phyloP scores from a whole-genome alignment of 2,329 filamentous ascomycete genomes.

The Incumbomyces delicatus region DNA sequence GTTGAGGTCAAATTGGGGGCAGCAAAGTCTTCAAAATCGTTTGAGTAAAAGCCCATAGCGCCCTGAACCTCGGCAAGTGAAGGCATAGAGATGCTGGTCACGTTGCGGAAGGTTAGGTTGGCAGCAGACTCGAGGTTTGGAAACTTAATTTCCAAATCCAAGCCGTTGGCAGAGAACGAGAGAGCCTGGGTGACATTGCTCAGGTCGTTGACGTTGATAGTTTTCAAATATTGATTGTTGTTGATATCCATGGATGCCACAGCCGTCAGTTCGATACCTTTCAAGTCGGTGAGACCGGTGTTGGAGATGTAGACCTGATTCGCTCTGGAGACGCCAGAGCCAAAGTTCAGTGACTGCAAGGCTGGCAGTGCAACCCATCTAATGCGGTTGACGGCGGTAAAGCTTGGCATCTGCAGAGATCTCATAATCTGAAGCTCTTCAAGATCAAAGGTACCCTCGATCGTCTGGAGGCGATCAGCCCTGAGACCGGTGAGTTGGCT shows the following conservation, averaged over 20 bases:
- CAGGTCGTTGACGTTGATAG: slow-evolving; percentile 64
- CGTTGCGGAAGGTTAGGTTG: slow-evolving; percentile 76
- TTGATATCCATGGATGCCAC: slow-evolving; percentile 68
- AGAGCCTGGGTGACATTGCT: slow-evolving; percentile 62
- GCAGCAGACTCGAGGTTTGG: slow-evolving; percentile 67
- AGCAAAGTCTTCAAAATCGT: slow-evolving; percentile 41
- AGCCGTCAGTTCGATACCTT: slow-evolving; percentile 69
- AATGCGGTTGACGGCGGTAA: slow-evolving; percentile 58
- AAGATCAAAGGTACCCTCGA: slow-evolving; percentile 63
- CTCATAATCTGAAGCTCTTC: slow-evolving; percentile 59
- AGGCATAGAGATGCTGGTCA: slow-evolving; percentile 63
- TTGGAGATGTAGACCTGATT: slow-evolving; percentile 67
- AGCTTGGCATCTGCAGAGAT: slow-evolving; percentile 54
- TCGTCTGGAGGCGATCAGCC: slow-evolving; percentile 51
- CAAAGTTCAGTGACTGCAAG: slow-evolving; percentile 51
- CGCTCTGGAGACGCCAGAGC: slow-evolving; percentile 57
- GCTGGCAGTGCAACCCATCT: slow-evolving; percentile 61
- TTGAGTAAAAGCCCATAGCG: slow-evolving; percentile 75
- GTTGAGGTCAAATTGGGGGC: slow-evolving; percentile 38
- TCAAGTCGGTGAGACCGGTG: slow-evolving; percentile 68
- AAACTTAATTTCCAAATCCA: slow-evolving; percentile 60
- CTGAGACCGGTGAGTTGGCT: slow-evolving; percentile 55
- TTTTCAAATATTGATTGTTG: slow-evolving; percentile 76
- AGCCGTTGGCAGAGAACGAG: slow-evolving; percentile 70
- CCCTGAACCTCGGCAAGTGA: slow-evolving; percentile 63